Base-by-base conservation (phyloP, 257 asterid genomes). In the Haberlea rhodopensis region DNA sequence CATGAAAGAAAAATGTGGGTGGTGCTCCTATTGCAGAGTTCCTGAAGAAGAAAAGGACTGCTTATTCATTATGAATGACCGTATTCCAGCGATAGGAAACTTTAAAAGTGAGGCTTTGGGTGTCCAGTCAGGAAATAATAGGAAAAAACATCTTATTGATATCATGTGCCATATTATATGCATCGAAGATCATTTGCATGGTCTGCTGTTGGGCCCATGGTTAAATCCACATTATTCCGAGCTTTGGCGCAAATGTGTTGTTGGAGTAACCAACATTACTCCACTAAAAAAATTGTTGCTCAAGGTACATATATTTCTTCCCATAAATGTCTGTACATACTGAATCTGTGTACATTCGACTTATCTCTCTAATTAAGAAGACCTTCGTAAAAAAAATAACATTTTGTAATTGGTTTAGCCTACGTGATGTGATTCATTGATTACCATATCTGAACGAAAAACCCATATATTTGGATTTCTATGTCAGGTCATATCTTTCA, bases 161-260 rank as follows among this genome's bases (percentile, higher is more conserved):
- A 77, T 91, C 73, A 71, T 80, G 67, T 86, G 90, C 88, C 80
- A 80, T 79, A 70, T 89, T 29, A 69, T 82, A 57, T 79, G 91
- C 82, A 80, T 79, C 27, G 96, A 91, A 81, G 86, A 78, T 61
- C 94, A 85, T 79, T 72, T 91, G 70, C 95, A 79, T 73, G 98
- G 98, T 63, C 95, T 91, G 76, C 81, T 91, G 58, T 65, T 70
- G 75, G 98, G 96, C 71, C 95, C 98, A 34, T 91, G 98, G 98
- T 84, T 89, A 78, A 82, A 79, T 82, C 84, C 92, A 63, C 80
- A 80, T 45, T 82, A 81, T 71, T 83, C 98, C 48, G 72, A 72
- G 61, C 72, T 74, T 71, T 91, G 98, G 96, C 89, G 83, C 27
- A 75, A 78, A 68, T 74, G 73, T 80, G 81, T 85, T 63, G 73